A percentile compares a stretch with the other conserved stretches of the same genome.
These are phyloP conservation scores for Bidens hawaiensis DNA, from an alignment of 140 eudicot species.

Conservation along the genomic window DNA sequence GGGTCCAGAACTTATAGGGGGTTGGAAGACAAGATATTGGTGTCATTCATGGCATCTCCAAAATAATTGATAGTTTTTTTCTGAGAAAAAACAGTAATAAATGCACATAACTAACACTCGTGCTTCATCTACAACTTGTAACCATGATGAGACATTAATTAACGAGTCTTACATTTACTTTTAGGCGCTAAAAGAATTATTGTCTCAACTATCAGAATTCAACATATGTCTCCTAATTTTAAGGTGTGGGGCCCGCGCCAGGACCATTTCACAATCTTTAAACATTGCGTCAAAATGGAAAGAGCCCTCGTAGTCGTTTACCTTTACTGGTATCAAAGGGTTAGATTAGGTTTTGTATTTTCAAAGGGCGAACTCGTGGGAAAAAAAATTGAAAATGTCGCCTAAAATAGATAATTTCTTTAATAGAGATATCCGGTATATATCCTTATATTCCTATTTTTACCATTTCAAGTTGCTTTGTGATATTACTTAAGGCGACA, in stretches of 20 bases:
- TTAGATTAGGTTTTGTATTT: too few relatives aligned
- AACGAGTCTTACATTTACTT: constrained; percentile 11
- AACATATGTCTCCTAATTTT: constrained; percentile 2
- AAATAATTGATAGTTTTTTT: background rate
- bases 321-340: too few relatives aligned
- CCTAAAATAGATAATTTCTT: too few relatives aligned
- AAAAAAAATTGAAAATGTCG: too few relatives aligned
- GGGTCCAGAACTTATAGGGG: background rate
- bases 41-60: background rate
- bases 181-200: constrained; percentile 20
- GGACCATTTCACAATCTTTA: too few relatives aligned
- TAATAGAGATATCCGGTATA: too few relatives aligned
- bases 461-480: too few relatives aligned
- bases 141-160: constrained; percentile 16
- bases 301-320: too few relatives aligned
- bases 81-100: background rate
- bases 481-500: too few relatives aligned
- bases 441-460: too few relatives aligned
- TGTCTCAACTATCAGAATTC: constrained; percentile 19
- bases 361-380: too few relatives aligned
- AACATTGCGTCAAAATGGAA: too few relatives aligned
- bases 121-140: background rate
- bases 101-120: background rate
- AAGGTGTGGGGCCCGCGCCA: background rate
- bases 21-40: background rate